phyloP scores from a whole-genome alignment of 345 rosid species.

The Linum lewisii region DNA sequence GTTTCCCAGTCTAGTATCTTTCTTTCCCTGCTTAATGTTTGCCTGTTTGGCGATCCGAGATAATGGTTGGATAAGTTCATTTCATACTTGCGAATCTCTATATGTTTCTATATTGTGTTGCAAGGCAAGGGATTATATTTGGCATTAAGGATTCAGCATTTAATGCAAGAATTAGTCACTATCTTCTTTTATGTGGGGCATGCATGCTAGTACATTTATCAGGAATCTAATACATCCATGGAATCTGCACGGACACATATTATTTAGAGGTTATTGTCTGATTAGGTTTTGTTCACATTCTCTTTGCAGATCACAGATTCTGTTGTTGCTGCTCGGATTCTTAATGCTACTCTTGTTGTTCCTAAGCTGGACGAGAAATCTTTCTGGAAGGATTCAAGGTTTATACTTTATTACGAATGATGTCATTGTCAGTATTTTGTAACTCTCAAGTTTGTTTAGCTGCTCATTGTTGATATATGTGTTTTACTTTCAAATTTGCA shows the following conservation, averaged over 20 bases:
- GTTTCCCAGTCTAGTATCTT: neutral
- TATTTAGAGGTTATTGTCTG: neutral
- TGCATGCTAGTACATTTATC: neutral
- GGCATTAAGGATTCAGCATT: neutral
- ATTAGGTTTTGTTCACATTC: conserved; percentile 8
- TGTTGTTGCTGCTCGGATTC: conserved; percentile 93
- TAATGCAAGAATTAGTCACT: neutral
- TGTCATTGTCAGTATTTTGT: neutral
- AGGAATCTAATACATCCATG: too few species aligned
- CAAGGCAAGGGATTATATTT: too few species aligned
- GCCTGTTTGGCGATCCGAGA: too few species aligned
- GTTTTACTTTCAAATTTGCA: conserved; percentile 23
- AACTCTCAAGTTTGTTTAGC: neutral
- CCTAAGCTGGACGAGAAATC: conserved; percentile 96
- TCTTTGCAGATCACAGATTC: conserved; percentile 81
- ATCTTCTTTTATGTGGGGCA: neutral
- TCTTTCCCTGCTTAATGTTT: neutral
- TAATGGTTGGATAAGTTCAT: too few species aligned
- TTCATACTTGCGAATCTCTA: neutral
- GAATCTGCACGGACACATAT: too few species aligned
- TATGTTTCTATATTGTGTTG: neutral
- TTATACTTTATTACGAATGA: conserved; percentile 15
- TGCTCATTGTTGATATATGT: conserved; percentile 10
- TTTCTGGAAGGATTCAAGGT: conserved; percentile 99
- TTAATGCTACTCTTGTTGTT: conserved; percentile 92